These are phyloP conservation scores for Zygnema circumcarinatum DNA, from an alignment of 139 green algal genomes.

Conservation along the genomic window DNA sequence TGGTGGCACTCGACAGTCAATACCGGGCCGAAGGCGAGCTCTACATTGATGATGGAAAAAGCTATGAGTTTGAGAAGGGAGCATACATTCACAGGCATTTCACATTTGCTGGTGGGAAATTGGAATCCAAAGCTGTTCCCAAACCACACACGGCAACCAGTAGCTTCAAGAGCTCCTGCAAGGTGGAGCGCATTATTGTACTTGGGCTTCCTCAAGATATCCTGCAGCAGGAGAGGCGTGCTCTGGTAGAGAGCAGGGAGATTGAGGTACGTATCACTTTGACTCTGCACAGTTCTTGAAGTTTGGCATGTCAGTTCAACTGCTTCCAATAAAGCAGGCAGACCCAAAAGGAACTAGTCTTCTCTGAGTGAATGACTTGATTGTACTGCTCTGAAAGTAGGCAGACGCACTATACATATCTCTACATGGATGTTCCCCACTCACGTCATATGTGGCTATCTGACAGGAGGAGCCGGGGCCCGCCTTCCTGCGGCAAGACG, in stretches of 20 bases:
- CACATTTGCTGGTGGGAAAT: slow-evolving; percentile 20
- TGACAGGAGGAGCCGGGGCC: slow-evolving; percentile 43
- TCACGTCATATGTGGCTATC: too few species aligned
- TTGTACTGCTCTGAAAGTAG: too few species aligned
- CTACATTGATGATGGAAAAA: slow-evolving; percentile 95
- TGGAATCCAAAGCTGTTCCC: slow-evolving; percentile 6
- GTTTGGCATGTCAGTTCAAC: too few species aligned
- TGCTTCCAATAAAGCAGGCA: too few species aligned
- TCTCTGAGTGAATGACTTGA: too few species aligned
- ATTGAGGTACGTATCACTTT: not conserved
- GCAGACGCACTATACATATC: too few species aligned
- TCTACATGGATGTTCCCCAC: too few species aligned
- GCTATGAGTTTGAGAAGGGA: slow-evolving; percentile 81
- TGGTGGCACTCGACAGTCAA: slow-evolving; percentile 82
- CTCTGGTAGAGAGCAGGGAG: not conserved
- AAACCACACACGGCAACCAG: not conserved
- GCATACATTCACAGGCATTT: slow-evolving; percentile 58
- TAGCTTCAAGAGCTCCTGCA: slow-evolving; percentile 15
- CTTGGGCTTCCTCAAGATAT: slow-evolving; percentile 35
- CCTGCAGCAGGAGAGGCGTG: slow-evolving; percentile 1
- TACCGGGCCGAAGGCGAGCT: slow-evolving; percentile 79
- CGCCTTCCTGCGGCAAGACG: slow-evolving; percentile 8
- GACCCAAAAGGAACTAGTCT: too few species aligned
- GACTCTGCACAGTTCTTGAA: too few species aligned
- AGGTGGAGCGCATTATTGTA: slow-evolving; percentile 57